Conservation (phyloP, 1,284 basidiomycete species). For the Tilletiaria anomala region DNA sequence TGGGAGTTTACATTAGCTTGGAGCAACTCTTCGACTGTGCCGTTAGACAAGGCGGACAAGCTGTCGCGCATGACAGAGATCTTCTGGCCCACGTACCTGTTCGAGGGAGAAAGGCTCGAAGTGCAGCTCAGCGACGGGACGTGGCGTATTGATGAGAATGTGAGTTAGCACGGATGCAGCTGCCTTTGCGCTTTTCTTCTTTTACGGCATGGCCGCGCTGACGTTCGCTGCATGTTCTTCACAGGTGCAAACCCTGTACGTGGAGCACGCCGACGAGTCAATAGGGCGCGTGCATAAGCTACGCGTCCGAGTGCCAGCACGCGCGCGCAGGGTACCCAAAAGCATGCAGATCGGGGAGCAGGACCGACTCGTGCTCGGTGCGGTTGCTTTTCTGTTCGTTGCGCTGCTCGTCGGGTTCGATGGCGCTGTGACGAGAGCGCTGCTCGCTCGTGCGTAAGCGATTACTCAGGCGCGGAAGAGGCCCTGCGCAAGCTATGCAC, state of each 20-base stretch:
- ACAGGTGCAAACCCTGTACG: background rate
- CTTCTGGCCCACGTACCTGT: slow-evolving; percentile 6
- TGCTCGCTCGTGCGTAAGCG: no score
- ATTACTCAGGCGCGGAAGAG: no score
- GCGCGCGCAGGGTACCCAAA: no score
- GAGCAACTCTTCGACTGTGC: background rate
- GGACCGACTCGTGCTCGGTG: no score
- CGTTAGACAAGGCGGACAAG: background rate
- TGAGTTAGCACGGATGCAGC: background rate
- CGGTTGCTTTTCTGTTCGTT: no score
- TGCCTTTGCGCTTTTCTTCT: background rate
- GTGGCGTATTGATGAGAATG: slow-evolving; percentile 6
- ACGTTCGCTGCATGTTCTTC: background rate
- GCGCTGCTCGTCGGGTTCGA: no score
- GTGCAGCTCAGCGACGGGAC: slow-evolving; percentile 11
- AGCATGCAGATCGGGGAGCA: no score
- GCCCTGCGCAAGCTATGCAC: no score
- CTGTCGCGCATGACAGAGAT: slow-evolving; percentile 14
- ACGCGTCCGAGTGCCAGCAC: background rate
- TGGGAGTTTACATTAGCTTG: slow-evolving; percentile 3
- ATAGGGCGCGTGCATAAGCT: background rate
- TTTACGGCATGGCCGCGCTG: background rate
- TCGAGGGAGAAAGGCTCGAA: slow-evolving; percentile 1
- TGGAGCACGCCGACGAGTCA: background rate
- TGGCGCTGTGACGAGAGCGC: no score